Evolutionary conservation across 208 protist genomes (phyloP).

Genomic region (Angomonas ambiguus): DNA sequence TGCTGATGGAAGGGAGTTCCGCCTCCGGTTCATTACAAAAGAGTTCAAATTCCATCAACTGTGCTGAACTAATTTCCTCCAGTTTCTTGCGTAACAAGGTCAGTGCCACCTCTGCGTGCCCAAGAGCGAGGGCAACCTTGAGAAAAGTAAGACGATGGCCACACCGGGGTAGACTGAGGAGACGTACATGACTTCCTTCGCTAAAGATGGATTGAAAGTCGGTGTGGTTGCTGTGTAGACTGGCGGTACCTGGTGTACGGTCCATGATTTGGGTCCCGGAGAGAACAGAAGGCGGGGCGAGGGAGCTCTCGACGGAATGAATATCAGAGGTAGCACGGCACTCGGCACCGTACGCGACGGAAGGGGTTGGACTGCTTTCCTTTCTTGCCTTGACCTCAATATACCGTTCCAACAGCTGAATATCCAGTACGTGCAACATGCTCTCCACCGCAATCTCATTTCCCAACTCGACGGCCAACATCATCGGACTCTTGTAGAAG

Average conservation of each 20-base stretch:
- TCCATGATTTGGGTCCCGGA: too few species aligned
- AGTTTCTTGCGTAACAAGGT: slow-evolving; percentile 10
- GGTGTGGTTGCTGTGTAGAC: background rate
- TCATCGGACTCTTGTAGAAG: slow-evolving; percentile 29
- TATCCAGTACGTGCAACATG: slow-evolving; percentile 18
- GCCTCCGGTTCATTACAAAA: background rate
- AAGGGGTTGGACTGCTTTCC: background rate
- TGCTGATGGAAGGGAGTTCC: too few species aligned
- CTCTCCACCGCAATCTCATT: slow-evolving; percentile 23
- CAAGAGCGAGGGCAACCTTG: slow-evolving; percentile 28
- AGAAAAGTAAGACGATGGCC: slow-evolving; percentile 26
- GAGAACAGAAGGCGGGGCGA: background rate
- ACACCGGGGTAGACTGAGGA: slow-evolving; percentile 21
- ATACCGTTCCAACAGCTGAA: background rate
- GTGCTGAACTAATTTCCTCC: background rate
- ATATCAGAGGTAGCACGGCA: too few species aligned
- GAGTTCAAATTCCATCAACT: background rate
- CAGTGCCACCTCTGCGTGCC: slow-evolving; percentile 23
- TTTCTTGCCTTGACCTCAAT: background rate
- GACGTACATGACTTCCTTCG: background rate
- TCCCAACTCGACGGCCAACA: slow-evolving; percentile 32
- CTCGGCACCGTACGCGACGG: too few species aligned
- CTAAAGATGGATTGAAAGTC: background rate
- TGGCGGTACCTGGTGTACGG: too few species aligned
- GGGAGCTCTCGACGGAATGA: background rate